phyloP scores from a whole-genome alignment of 768 basidiomycete species.

The Hericium rajendrae region DNA sequence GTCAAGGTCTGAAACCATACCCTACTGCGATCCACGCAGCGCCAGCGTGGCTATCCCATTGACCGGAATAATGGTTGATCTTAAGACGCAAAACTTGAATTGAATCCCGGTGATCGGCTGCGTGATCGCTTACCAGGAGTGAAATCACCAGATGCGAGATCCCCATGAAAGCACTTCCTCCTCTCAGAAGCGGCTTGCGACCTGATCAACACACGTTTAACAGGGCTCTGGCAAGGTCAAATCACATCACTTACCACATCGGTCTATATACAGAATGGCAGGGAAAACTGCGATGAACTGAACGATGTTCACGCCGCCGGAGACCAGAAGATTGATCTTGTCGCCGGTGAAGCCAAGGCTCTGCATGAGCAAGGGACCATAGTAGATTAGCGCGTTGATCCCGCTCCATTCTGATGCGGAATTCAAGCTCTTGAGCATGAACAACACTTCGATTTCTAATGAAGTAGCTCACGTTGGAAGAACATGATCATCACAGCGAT shows the following conservation, averaged over 20 bases:
- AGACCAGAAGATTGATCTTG: constrained; percentile 50
- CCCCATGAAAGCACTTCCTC: constrained; percentile 57
- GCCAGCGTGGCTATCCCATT: constrained; percentile 48
- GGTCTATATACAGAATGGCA: constrained; percentile 62
- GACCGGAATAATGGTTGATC: constrained; percentile 38
- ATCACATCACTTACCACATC: constrained; percentile 29
- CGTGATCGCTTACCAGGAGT: constrained; percentile 36
- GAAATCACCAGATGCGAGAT: constrained; percentile 58
- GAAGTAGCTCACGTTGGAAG: constrained; percentile 60
- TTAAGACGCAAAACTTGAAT: constrained; percentile 12
- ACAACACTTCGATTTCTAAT: background rate
- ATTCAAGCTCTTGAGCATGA: background rate
- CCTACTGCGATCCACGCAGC: constrained; percentile 65
- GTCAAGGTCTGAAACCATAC: constrained; percentile 27
- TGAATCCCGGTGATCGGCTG: background rate
- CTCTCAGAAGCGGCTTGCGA: constrained; percentile 54
- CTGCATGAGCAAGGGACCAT: constrained; percentile 63
- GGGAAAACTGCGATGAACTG: constrained; percentile 72
- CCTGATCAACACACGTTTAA: constrained; percentile 27
- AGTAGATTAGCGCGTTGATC: constrained; percentile 78
- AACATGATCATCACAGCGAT: constrained; percentile 72
- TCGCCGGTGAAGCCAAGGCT: constrained; percentile 56
- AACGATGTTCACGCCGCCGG: constrained; percentile 71
- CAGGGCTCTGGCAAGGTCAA: background rate
- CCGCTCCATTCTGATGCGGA: constrained; percentile 65